Conservation (phyloP, 2,329 filamentous ascomycete genomes). For the Raffaelea ambrosiae region DNA sequence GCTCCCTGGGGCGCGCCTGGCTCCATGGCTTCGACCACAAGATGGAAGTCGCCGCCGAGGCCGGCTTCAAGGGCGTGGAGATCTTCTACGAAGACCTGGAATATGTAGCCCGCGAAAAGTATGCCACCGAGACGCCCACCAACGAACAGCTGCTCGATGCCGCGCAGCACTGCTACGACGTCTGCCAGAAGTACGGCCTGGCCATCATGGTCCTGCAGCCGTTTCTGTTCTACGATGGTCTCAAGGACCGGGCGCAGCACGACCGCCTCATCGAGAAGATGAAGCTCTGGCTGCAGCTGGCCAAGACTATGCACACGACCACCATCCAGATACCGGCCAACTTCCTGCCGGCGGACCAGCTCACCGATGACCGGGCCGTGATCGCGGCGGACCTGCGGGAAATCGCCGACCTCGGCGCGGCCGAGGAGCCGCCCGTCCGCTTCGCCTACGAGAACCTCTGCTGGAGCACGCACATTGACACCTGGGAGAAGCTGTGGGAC, state of each 20-base stretch:
- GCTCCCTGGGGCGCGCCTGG: too few relatives aligned
- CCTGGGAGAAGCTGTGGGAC: constrained; percentile 50
- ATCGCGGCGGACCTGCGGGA: constrained; percentile 45
- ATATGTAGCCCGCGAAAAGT: constrained; percentile 30
- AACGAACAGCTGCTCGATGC: constrained; percentile 25
- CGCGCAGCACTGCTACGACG: constrained; percentile 32
- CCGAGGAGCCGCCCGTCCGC: constrained; percentile 35
- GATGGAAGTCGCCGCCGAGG: too few relatives aligned
- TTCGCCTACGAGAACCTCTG: constrained; percentile 54
- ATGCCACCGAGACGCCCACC: background rate
- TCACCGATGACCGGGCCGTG: constrained; percentile 28
- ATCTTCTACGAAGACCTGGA: constrained; percentile 56
- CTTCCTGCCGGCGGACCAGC: constrained; percentile 33
- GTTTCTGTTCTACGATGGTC: constrained; percentile 56
- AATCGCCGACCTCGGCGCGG: constrained; percentile 47
- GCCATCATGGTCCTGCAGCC: constrained; percentile 49
- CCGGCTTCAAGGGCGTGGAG: constrained; percentile 47
- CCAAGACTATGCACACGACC: constrained; percentile 46
- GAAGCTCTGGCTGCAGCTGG: constrained; percentile 49
- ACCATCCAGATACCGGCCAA: constrained; percentile 52
- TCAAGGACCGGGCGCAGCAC: constrained; percentile 43
- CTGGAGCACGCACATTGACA: constrained; percentile 51
- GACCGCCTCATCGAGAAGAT: constrained; percentile 44
- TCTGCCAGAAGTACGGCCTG: constrained; percentile 36
- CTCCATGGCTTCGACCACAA: too few relatives aligned